A percentile compares a stretch with the other conserved stretches of the same genome.
These are phyloP conservation scores for Hyaloscypha hepaticicola DNA, from an alignment of 495 filamentous ascomycete genomes.

Conservation along the genomic window DNA sequence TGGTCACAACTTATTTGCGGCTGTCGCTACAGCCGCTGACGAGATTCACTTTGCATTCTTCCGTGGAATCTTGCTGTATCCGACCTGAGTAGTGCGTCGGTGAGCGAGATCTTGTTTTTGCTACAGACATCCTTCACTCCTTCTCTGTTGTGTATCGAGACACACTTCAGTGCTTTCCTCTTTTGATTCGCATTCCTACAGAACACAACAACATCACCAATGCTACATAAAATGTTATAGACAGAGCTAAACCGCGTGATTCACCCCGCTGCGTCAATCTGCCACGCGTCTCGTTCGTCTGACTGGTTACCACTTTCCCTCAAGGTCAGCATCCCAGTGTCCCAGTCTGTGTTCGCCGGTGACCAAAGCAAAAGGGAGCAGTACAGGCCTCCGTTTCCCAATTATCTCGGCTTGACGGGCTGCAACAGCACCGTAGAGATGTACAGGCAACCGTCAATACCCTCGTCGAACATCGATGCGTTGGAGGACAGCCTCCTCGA, in stretches of 20 bases:
- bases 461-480: slow-evolving; percentile 19
- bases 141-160: background rate
- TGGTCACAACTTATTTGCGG: background rate
- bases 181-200: background rate
- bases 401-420: background rate
- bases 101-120: slow-evolving; percentile 1
- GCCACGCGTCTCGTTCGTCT: background rate
- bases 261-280: background rate
- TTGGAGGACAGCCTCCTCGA: slow-evolving; percentile 26
- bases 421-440: background rate
- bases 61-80: background rate
- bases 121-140: background rate
- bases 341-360: background rate
- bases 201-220: background rate
- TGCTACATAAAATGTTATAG: background rate
- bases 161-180: background rate
- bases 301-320: background rate
- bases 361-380: background rate
- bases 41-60: background rate
- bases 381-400: background rate
- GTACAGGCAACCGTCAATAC: slow-evolving; percentile 16
- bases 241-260: background rate
- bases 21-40: background rate
- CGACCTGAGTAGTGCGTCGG: background rate
- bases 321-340: background rate